Conservation (phyloP, 192 early-diverging fungal species). For the Endogone sp. region DNA sequence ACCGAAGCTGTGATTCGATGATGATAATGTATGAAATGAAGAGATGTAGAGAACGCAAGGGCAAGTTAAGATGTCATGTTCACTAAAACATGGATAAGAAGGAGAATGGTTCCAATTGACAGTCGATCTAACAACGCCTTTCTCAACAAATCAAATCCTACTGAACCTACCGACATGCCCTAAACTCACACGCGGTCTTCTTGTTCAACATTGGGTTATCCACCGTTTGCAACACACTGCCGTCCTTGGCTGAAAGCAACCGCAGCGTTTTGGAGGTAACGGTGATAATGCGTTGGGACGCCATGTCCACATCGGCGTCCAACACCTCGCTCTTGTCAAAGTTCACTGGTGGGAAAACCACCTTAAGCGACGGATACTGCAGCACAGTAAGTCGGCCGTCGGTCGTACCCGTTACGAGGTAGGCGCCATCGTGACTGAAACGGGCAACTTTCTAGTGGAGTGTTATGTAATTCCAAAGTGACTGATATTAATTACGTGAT, state of each 20-base stretch:
- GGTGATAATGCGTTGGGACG: slow-evolving; percentile 43
- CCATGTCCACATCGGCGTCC: slow-evolving; percentile 63
- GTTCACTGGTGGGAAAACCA: slow-evolving; percentile 42
- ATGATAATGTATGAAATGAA: not conserved
- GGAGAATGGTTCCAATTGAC: no score
- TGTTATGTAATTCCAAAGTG: no score
- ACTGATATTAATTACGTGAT: no score
- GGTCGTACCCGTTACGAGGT: slow-evolving; percentile 63
- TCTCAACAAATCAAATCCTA: slow-evolving; percentile 3
- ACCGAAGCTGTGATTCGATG: slow-evolving; percentile 50
- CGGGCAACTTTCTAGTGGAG: slow-evolving; percentile 45
- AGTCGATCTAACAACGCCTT: no score
- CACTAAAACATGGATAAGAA: no score
- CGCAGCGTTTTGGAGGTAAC: slow-evolving; percentile 42
- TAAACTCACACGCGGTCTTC: slow-evolving; percentile 37
- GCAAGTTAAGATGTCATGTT: no score
- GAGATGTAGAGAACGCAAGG: not conserved
- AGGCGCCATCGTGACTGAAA: slow-evolving; percentile 63
- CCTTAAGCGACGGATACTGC: slow-evolving; percentile 56
- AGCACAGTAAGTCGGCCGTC: slow-evolving; percentile 61
- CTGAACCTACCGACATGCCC: slow-evolving; percentile 34
- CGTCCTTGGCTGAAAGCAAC: slow-evolving; percentile 36
- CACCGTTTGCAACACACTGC: slow-evolving; percentile 41
- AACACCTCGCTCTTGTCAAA: slow-evolving; percentile 56
- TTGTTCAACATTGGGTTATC: slow-evolving; percentile 36